Evolutionary conservation across 176 grass and related monocot species (phyloP).

Genomic region (Lolium multiflorum): DNA sequence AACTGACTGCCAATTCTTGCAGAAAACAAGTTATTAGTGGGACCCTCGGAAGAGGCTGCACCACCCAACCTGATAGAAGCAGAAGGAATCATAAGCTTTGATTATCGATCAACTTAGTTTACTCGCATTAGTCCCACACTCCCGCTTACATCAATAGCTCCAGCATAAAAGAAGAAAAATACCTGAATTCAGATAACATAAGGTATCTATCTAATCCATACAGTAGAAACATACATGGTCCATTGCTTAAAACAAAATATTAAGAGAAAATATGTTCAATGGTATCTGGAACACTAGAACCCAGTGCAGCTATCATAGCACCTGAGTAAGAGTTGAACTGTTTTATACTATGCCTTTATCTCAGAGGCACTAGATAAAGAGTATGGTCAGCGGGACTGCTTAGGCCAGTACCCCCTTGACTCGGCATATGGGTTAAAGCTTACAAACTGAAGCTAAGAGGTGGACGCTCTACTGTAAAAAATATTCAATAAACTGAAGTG

Average conservation of each 20-base stretch:
- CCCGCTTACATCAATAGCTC: constrained; percentile 23
- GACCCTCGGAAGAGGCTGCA: constrained; percentile 45
- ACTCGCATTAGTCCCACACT: constrained; percentile 3
- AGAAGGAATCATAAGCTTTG: constrained; percentile 43
- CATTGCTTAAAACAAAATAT: constrained; percentile 4
- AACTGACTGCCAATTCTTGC: constrained; percentile 48
- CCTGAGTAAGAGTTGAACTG: background rate
- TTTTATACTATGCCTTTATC: constrained; percentile 26
- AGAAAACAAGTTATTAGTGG: constrained; percentile 48
- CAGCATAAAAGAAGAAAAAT: constrained; percentile 34
- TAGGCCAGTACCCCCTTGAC: constrained; percentile 3
- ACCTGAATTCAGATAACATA: constrained; percentile 5
- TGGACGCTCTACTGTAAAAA: background rate
- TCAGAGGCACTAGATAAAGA: constrained; percentile 10
- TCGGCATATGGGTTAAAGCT: background rate
- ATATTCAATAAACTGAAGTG: constrained; percentile 1
- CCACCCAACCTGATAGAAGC: constrained; percentile 63
- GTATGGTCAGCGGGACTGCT: background rate
- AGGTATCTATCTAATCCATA: constrained; percentile 13
- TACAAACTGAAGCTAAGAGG: constrained; percentile 21
- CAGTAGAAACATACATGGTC: constrained; percentile 1
- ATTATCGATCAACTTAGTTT: background rate
- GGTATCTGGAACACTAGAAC: constrained; percentile 18
- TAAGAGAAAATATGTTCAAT: background rate
- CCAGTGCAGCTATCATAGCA: constrained; percentile 17